Evolutionary conservation across 2,329 filamentous ascomycete species (phyloP).

Genomic region (Dendryphion nanum): DNA sequence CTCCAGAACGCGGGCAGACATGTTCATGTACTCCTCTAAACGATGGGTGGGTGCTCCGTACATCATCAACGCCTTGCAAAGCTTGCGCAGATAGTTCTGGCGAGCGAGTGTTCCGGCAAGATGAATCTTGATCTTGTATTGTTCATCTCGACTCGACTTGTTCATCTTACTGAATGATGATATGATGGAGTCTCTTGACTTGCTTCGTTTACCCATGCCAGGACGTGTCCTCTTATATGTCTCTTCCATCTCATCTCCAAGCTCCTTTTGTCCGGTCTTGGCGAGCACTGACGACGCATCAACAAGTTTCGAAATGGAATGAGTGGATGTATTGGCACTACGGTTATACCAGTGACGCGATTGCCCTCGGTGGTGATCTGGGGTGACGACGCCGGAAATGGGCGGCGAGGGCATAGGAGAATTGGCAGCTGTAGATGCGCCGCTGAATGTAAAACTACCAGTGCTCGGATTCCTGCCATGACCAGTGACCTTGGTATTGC

Average conservation of each 20-base stretch:
- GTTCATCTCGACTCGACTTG: constrained; percentile 45
- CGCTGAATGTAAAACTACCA: constrained; percentile 25
- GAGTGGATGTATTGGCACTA: constrained; percentile 36
- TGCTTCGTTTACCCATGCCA: constrained; percentile 35
- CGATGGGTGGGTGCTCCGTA: constrained; percentile 90
- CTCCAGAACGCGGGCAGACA: constrained; percentile 84
- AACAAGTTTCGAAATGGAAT: constrained; percentile 45
- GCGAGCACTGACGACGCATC: constrained; percentile 46
- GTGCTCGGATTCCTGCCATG: constrained; percentile 26
- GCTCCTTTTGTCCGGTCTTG: constrained; percentile 39
- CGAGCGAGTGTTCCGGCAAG: constrained; percentile 70
- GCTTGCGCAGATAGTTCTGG: constrained; percentile 78
- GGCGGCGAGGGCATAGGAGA: constrained; percentile 41
- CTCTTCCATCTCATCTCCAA: constrained; percentile 44
- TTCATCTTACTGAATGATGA: constrained; percentile 33
- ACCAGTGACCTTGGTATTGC: constrained; percentile 11
- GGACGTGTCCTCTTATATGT: constrained; percentile 40
- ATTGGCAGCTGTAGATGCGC: constrained; percentile 35
- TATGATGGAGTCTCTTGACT: constrained; percentile 36
- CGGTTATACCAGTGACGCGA: constrained; percentile 37
- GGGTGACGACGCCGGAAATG: constrained; percentile 43
- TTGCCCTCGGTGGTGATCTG: constrained; percentile 24
- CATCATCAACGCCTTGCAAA: constrained; percentile 83
- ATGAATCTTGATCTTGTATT: constrained; percentile 60
- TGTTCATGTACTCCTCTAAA: constrained; percentile 86